Conservation (phyloP, 805 yeast species). For the Suhomyces sp. region DNA sequence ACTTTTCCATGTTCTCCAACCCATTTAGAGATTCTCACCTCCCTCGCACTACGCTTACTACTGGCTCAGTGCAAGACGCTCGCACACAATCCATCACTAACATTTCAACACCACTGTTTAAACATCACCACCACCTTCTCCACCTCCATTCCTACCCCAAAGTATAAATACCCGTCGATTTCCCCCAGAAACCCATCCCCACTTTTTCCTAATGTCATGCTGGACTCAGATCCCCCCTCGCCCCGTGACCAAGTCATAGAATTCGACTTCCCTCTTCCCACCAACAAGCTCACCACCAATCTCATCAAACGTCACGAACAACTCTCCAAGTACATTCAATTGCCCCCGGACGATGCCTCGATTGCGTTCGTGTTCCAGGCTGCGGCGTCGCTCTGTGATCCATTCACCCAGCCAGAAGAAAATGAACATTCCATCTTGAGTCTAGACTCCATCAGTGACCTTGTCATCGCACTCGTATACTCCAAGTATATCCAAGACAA, state of each 20-base stretch:
- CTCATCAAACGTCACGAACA: conserved; percentile 7
- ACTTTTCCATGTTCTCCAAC: no score
- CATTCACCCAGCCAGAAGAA: conserved; percentile 69
- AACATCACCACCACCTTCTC: no score
- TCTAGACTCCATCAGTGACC: conserved; percentile 52
- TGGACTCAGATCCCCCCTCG: conserved; percentile 4
- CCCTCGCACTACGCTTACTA: no score
- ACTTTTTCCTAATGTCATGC: conserved; percentile 1
- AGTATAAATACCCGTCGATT: no score
- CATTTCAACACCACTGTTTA: no score
- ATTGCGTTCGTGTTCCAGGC: conserved; percentile 9
- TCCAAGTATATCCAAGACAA: neutral
- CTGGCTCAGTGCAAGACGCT: no score
- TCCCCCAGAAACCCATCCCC: no score
- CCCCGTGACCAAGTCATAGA: conserved; percentile 7
- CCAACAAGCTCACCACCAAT: conserved; percentile 2
- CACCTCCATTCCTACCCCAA: no score
- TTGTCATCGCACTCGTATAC: conserved; percentile 44
- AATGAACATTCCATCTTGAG: conserved; percentile 54
- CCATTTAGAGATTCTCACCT: no score
- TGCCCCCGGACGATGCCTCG: conserved; percentile 5
- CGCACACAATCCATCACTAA: no score
- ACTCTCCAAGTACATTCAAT: neutral
- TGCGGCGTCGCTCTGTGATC: conserved; percentile 45
- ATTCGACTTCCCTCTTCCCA: conserved; percentile 6